Percentiles rank a stretch among this genome's conserved stretches.
Evolutionary conservation across 306 rosid species (phyloP).

Genomic region (Herpetospermum pedunculosum): DNA sequence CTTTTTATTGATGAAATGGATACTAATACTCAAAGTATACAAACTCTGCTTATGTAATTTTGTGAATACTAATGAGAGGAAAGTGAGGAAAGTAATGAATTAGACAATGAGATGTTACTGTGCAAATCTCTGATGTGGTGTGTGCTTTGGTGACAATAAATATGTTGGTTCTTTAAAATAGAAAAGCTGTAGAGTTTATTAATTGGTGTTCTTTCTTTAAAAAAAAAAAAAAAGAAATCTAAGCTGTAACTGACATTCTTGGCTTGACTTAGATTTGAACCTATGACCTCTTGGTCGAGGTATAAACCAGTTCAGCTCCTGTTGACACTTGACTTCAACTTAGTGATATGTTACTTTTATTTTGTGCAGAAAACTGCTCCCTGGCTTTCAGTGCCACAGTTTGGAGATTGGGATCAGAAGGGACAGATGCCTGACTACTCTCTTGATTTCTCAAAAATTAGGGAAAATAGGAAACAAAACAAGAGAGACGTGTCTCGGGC

Average conservation of each 20-base stretch:
- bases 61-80: neutral
- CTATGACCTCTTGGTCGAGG: too few relatives aligned
- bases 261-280: too few relatives aligned
- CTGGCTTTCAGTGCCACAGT: constrained; percentile 95
- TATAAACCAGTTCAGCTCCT: too few relatives aligned
- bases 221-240: neutral
- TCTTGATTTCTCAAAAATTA: constrained; percentile 83
- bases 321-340: constrained; percentile 4
- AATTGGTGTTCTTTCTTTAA: neutral
- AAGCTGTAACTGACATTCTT: neutral
- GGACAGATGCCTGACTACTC: constrained; percentile 87
- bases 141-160: neutral
- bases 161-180: neutral
- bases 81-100: neutral
- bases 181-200: neutral
- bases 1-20: too few relatives aligned
- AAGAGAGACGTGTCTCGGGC: constrained; percentile 75
- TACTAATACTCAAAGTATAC: too few relatives aligned
- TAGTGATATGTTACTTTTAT: neutral
- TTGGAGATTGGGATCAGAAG: constrained; percentile 97
- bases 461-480: constrained; percentile 94
- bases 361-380: constrained; percentile 46
- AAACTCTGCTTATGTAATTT: neutral
- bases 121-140: neutral
- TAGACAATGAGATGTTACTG: neutral